Percentiles rank a stretch among this genome's conserved stretches.
Conservation (phyloP, 2,329 filamentous ascomycete genomes). For the Cladosporium cucumerinum region DNA sequence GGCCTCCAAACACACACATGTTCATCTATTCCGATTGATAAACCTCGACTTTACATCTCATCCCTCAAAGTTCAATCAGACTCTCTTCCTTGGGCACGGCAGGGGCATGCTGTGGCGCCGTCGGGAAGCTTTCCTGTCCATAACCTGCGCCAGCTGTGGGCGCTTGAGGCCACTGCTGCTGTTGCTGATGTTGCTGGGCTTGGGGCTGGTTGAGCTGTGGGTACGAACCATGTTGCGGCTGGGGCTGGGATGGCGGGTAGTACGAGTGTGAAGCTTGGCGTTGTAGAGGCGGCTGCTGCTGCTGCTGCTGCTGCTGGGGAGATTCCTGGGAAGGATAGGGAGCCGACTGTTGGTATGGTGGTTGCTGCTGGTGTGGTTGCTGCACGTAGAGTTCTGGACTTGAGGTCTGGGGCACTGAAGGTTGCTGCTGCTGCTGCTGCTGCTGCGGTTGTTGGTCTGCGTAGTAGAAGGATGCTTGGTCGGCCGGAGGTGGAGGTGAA, state of each 20-base stretch:
- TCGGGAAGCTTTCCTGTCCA: conserved; percentile 35
- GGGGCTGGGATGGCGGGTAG: conserved; percentile 20
- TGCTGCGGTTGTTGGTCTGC: conserved; percentile 42
- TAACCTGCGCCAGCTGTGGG: conserved; percentile 32
- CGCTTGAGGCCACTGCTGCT: conserved; percentile 34
- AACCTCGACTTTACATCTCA: neutral
- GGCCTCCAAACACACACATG: neutral
- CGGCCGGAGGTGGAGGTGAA: conserved; percentile 37
- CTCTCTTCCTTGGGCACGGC: conserved; percentile 35
- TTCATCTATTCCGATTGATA: neutral
- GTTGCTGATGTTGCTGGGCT: conserved; percentile 14
- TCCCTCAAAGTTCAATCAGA: conserved; percentile 35
- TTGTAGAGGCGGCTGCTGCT: conserved; percentile 22
- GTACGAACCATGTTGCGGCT: conserved; percentile 5
- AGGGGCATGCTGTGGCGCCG: conserved; percentile 33
- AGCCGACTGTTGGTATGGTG: conserved; percentile 20
- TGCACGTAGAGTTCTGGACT: conserved; percentile 35
- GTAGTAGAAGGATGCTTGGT: conserved; percentile 59
- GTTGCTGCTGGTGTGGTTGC: conserved; percentile 32
- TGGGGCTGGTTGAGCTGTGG: conserved; percentile 9
- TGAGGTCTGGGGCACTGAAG: conserved; percentile 25
- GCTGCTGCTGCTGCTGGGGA: conserved; percentile 21
- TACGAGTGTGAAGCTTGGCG: conserved; percentile 24
- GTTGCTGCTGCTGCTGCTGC: conserved; percentile 20
- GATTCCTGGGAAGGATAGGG: conserved; percentile 26